Evolutionary conservation across 2,329 filamentous ascomycete genomes (phyloP).

Genomic region (Colletotrichum sp.): DNA sequence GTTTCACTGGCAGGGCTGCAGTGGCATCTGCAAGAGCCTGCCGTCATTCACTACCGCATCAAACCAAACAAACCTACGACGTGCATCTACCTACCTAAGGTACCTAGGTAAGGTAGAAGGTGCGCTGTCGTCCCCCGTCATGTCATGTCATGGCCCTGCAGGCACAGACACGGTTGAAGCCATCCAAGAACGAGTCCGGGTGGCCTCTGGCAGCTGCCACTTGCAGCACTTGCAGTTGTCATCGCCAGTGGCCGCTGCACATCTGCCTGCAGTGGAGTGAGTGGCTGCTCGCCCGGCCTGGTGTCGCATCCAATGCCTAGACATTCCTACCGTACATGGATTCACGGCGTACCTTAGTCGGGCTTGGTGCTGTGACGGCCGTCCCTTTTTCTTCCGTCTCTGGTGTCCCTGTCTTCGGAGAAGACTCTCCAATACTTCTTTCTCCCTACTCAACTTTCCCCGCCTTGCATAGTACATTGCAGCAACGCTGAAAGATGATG

Average conservation of each 20-base stretch:
- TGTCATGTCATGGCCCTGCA: not conserved
- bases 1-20: conserved; percentile 1
- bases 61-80: not conserved
- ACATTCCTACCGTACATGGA: not conserved
- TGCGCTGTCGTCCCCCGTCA: not conserved
- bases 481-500: not conserved
- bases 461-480: not conserved
- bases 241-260: not conserved
- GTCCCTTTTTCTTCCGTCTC: conserved; percentile 1
- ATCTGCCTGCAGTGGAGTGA: too few relatives aligned
- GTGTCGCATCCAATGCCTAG: not conserved
- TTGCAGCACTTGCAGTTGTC: not conserved
- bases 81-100: not conserved
- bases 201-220: conserved; percentile 7
- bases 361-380: not conserved
- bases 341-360: not conserved
- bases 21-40: not conserved
- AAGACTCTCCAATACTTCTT: not conserved
- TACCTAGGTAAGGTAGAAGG: not conserved
- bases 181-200: not conserved
- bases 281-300: not conserved
- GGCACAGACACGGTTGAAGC: not conserved
- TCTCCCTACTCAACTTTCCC: not conserved
- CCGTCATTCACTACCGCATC: not conserved
- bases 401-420: not conserved